These are phyloP conservation scores for Entomophthora muscae DNA, from an alignment of 371 early-diverging fungal genomes.

Conservation along the genomic window DNA sequence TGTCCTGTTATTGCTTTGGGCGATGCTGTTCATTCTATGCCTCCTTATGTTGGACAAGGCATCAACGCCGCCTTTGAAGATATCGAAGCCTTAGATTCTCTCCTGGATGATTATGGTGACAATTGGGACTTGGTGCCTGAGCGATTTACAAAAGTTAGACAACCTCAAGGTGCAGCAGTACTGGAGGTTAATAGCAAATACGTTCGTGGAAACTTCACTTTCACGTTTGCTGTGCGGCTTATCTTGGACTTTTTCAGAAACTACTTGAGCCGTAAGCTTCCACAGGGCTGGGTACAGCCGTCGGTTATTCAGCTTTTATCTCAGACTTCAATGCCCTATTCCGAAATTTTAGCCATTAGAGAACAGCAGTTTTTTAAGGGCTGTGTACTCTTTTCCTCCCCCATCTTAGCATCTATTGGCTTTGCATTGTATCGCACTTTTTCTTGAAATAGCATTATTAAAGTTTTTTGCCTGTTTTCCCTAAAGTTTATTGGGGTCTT, in stretches of 20 bases:
- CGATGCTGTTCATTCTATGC: conserved; percentile 9
- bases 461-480: no score
- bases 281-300: conserved; percentile 1
- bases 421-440: no score
- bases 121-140: conserved; percentile 1
- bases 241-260: background rate
- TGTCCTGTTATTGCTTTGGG: background rate
- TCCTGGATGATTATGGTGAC: background rate
- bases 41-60: conserved; percentile 6
- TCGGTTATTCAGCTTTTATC: conserved; percentile 1
- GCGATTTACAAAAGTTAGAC: background rate
- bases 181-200: background rate
- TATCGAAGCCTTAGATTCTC: background rate
- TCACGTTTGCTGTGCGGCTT: background rate
- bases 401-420: no score
- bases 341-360: background rate
- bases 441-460: no score
- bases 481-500: no score
- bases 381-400: background rate
- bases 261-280: background rate
- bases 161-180: conserved; percentile 2
- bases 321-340: background rate
- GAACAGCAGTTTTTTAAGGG: background rate
- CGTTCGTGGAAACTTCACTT: background rate
- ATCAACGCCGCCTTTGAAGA: conserved; percentile 8